These are phyloP conservation scores for Trametes villosa DNA, from an alignment of 768 basidiomycete species.

Conservation along the genomic window DNA sequence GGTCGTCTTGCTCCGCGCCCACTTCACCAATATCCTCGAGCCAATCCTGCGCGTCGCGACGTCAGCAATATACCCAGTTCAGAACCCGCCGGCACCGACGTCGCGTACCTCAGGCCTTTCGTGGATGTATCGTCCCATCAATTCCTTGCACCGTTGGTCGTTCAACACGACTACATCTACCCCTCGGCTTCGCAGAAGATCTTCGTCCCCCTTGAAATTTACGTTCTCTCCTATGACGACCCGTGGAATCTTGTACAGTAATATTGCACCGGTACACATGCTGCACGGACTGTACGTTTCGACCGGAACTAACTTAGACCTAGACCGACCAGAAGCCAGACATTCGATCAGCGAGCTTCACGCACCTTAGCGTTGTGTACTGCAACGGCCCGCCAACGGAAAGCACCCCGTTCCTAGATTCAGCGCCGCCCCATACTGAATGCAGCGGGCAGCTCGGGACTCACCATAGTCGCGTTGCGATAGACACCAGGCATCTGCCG, in stretches of 20 bases:
- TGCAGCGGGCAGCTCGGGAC: conserved; percentile 18
- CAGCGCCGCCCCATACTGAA: not conserved
- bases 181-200: conserved; percentile 53
- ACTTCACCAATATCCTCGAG: conserved; percentile 63
- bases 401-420: conserved; percentile 2
- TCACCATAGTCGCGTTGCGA: conserved; percentile 52
- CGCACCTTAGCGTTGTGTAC: conserved; percentile 46
- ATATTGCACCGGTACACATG: conserved; percentile 67
- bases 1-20: too few species aligned
- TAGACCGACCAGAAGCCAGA: not conserved
- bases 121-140: conserved; percentile 61
- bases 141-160: conserved; percentile 51
- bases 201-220: conserved; percentile 58
- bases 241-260: conserved; percentile 66
- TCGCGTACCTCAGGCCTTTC: conserved; percentile 55
- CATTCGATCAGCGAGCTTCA: not conserved
- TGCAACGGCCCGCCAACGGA: conserved; percentile 13
- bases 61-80: not conserved
- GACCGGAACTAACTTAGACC: conserved; percentile 16
- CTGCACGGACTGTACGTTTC: conserved; percentile 53
- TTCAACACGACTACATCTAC: conserved; percentile 50
- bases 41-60: conserved; percentile 46
- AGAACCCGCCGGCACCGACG: not conserved
- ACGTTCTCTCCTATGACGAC: conserved; percentile 68
- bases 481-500: conserved; percentile 50